A percentile compares a stretch with the other conserved stretches of the same genome.
Conservation (phyloP, 768 basidiomycete species). For the Suillus lakei region DNA sequence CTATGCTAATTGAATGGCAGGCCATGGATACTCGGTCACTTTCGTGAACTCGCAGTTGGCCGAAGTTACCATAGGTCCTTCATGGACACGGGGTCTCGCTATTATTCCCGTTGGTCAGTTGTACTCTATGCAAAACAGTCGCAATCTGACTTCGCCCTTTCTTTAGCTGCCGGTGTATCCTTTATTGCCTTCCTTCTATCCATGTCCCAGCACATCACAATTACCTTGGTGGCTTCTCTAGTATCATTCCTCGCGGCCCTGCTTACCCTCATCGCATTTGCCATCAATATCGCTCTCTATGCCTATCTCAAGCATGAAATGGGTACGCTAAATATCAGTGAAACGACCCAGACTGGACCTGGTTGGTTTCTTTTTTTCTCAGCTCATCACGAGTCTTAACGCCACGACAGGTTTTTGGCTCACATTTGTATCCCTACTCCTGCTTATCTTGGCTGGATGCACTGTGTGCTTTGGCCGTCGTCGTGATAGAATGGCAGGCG, state of each 20-base stretch:
- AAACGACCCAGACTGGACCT: conserved; percentile 59
- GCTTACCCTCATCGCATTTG: conserved; percentile 73
- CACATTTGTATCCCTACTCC: conserved; percentile 67
- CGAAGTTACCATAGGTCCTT: conserved; percentile 46
- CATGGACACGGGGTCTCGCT: conserved; percentile 77
- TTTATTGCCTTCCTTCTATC: conserved; percentile 68
- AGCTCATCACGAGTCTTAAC: conserved; percentile 10
- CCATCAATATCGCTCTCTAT: conserved; percentile 77
- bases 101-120: conserved; percentile 75
- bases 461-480: conserved; percentile 74
- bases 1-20: conserved; percentile 31
- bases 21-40: conserved; percentile 59
- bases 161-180: conserved; percentile 53
- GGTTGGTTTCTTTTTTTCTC: conserved; percentile 47
- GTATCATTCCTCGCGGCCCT: conserved; percentile 69
- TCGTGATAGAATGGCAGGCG: conserved; percentile 53
- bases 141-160: background rate
- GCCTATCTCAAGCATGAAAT: conserved; percentile 64
- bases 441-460: conserved; percentile 67
- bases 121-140: background rate
- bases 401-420: conserved; percentile 67
- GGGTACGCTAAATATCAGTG: conserved; percentile 48
- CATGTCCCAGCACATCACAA: conserved; percentile 58
- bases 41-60: conserved; percentile 42
- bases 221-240: conserved; percentile 49